These are phyloP conservation scores for Pseudogymnoascus sp. DNA, from an alignment of 2,329 filamentous ascomycete genomes.

Conservation along the genomic window DNA sequence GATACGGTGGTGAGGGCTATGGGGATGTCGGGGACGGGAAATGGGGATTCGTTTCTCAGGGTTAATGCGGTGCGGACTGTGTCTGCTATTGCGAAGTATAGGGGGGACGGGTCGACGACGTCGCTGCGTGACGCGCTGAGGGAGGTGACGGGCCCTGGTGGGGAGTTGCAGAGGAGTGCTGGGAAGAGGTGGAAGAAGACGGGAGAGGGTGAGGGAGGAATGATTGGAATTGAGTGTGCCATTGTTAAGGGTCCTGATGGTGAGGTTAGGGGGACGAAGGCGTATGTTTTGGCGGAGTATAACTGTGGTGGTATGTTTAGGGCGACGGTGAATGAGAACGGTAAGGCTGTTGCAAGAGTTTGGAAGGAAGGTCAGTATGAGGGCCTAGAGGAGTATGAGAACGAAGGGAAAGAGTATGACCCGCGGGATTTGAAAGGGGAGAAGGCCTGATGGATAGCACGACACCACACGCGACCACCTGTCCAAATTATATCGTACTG, in stretches of 20 bases:
- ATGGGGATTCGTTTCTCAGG: slow-evolving; percentile 80
- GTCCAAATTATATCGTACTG: neutral
- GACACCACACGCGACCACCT: too few species aligned
- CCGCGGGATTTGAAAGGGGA: slow-evolving; percentile 24
- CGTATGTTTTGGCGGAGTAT: slow-evolving; percentile 62
- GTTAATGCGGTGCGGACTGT: slow-evolving; percentile 62
- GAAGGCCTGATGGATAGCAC: neutral
- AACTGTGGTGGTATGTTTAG: slow-evolving; percentile 87
- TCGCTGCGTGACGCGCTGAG: slow-evolving; percentile 51
- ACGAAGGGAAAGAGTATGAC: slow-evolving; percentile 27
- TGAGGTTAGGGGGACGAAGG: slow-evolving; percentile 35
- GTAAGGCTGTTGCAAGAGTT: slow-evolving; percentile 47
- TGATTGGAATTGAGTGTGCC: slow-evolving; percentile 68
- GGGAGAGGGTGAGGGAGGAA: slow-evolving; percentile 74
- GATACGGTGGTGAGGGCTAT: slow-evolving; percentile 27
- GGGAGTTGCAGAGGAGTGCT: slow-evolving; percentile 67
- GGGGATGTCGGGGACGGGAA: slow-evolving; percentile 72
- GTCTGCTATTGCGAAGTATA: slow-evolving; percentile 62
- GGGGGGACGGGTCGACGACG: slow-evolving; percentile 15
- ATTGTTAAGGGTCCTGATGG: slow-evolving; percentile 37
- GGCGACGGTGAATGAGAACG: slow-evolving; percentile 61
- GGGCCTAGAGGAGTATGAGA: slow-evolving; percentile 25
- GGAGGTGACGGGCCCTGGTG: slow-evolving; percentile 59
- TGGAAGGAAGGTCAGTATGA: slow-evolving; percentile 34
- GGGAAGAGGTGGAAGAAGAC: slow-evolving; percentile 63